These are phyloP conservation scores for Chlamydomonas sphaeroides DNA, from an alignment of 139 green algal species.

Conservation along the genomic window DNA sequence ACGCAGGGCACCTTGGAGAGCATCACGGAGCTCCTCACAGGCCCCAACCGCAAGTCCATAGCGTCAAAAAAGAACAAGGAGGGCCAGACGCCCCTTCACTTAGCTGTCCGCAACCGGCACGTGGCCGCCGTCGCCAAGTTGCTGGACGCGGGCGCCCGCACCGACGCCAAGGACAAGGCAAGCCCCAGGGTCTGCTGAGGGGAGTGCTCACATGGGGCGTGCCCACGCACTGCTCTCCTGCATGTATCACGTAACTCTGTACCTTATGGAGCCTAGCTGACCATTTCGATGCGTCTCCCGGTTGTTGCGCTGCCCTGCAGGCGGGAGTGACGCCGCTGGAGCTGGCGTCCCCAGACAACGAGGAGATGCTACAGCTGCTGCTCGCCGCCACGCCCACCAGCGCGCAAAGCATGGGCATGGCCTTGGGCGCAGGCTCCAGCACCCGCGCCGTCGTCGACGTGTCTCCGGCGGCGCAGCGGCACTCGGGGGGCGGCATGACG, in stretches of 20 bases:
- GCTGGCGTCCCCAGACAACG: not conserved
- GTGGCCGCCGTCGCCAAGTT: constrained; percentile 29
- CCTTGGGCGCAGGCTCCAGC: too few relatives aligned
- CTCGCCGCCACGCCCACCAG: not conserved
- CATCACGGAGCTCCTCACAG: constrained; percentile 25
- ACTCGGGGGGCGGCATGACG: too few relatives aligned
- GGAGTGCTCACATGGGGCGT: too few relatives aligned
- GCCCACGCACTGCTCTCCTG: not conserved
- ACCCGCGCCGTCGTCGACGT: too few relatives aligned
- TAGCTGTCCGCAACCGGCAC: constrained; percentile 38
- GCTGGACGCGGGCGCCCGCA: constrained; percentile 38
- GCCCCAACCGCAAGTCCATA: too few relatives aligned
- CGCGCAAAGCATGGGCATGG: too few relatives aligned
- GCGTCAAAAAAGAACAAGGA: constrained; percentile 49
- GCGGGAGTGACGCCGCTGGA: constrained; percentile 6
- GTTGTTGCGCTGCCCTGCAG: too few relatives aligned
- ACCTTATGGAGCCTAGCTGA: too few relatives aligned
- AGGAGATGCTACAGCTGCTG: constrained; percentile 19
- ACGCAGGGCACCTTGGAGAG: constrained; percentile 32
- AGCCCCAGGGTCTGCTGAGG: not conserved
- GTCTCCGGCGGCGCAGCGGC: too few relatives aligned
- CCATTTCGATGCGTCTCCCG: too few relatives aligned
- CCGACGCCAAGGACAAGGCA: constrained; percentile 52
- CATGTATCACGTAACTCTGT: too few relatives aligned
- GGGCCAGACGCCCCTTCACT: constrained; percentile 31